Evolutionary conservation across 345 rosid genomes (phyloP).

Genomic region (Populus simonii): DNA sequence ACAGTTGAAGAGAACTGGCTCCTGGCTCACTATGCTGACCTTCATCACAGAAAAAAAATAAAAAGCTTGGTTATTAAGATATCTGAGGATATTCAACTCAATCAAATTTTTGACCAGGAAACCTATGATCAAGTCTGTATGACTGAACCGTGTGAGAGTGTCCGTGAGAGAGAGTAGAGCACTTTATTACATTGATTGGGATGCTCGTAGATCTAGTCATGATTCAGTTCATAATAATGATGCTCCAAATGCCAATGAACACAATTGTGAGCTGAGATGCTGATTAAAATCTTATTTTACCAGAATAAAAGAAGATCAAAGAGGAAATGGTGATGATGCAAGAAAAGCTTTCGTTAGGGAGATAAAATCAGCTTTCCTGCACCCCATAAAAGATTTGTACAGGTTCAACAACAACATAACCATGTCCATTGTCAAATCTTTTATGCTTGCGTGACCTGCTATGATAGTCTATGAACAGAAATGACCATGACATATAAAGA

Average conservation of each 20-base stretch:
- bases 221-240: too few relatives aligned
- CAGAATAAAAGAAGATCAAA: too few relatives aligned
- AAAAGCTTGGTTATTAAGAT: not conserved
- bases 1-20: conserved; percentile 78
- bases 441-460: not conserved
- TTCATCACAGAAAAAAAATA: conserved; percentile 19
- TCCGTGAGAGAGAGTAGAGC: too few relatives aligned
- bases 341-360: not conserved
- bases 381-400: not conserved
- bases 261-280: too few relatives aligned
- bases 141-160: too few relatives aligned
- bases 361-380: conserved; percentile 2
- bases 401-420: not conserved
- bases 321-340: not conserved
- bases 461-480: not conserved
- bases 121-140: not conserved
- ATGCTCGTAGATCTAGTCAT: not conserved
- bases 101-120: not conserved
- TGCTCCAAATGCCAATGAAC: too few relatives aligned
- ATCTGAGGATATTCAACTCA: not conserved
- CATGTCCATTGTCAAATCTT: not conserved
- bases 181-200: too few relatives aligned
- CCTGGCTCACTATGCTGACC: conserved; percentile 97
- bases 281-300: too few relatives aligned
- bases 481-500: not conserved